Evolutionary conservation across 306 rosid species (phyloP), one percentile per base, ranked within the genome.

Genomic region (Prinsepia uniflora): DNA sequence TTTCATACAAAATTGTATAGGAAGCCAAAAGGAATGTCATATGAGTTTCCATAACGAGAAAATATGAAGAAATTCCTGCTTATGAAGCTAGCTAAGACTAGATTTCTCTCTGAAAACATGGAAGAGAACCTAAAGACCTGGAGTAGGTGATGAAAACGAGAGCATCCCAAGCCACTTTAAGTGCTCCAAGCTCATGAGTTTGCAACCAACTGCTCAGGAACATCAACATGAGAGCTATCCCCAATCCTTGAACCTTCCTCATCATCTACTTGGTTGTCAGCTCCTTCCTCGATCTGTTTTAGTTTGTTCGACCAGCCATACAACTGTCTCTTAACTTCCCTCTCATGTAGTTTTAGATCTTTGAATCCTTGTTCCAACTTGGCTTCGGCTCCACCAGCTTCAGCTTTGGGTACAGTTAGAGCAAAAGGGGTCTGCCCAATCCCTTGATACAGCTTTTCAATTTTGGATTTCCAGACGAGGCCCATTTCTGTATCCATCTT

Each of bases 401-500:
- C 98, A 8, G 81, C 81, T 82, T 90, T 92, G 0, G 91, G 95
- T 12, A 90, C 72, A 74, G 84, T 87, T 89, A 89, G 86, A 40
- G 80, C 91, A 39, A 85, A 85, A 75, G 86, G 96, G 66, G 70
- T 90, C 18, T 83, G 65, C 67, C 98, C 89, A 42, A 89, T 87
- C 77, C 89, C 91, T 67, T 86, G 91, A 6, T 84, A 87, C 48
- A 88, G 78, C 72, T 86, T 90, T 81, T 90, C 96, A 11, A 90
- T 90, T 84, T 89, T 90, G 39, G 96, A 78, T 81, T 94, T 94
- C 98, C 98, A 94, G 80, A 80, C 76, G 69, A 94, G 85, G 43
- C 97, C 98, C 44, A 86, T 71, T 81, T 94, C 96, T 5, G 96
- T 89, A 83, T 94, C 95, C 97, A 94, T 87, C 81, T 89, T 90